Evolutionary conservation across 805 yeast genomes (phyloP), one percentile per base, ranked within the genome.

Genomic region (Metschnikowia cubensis): DNA sequence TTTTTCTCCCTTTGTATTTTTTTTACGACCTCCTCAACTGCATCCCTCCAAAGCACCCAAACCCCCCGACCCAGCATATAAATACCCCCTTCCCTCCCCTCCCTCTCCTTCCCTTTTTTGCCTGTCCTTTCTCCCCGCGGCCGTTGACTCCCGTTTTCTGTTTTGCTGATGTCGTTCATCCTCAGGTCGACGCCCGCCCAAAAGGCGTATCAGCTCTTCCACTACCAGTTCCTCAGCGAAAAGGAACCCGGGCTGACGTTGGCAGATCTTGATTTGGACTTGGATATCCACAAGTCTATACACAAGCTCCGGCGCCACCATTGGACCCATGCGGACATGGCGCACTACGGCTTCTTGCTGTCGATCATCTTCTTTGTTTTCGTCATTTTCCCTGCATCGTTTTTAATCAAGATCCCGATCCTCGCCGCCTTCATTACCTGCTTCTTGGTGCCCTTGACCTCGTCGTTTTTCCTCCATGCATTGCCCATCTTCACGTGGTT

Each of bases 401-500:
- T 83, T 54, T 33, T 83, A 3, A 49, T 69, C 50, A 69, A 70
- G 51, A 63, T 67, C 37, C 71, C 73, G 43, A 75, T 76, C 10
- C 59, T 69, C 13, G 58, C 77, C 21, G 70, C 80, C 36, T 66
- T 76, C 34, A 50, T 72, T 18, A 58, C 77, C 10, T 72, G 87
- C 53, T 69, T 86, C 45, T 61, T 75, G 37, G 64, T 90, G 13
- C 98, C 98, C 6, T 66, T 86, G 40, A 82, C 94, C 1, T 78
- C 87, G 6, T 97, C 92, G 66, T 89, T 91, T 65, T 88, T 89
- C 66, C 74, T 89, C 46, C 83, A 83, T 58, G 94, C 89, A 13
- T 68, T 88, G 62, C 97, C 97, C 3, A 82, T 92, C 20, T 79
- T 85, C 49, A 76, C 95, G 2, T 91, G 97, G 96, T 78, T 89